Base-by-base conservation (phyloP, 352 stramenopile genomes). In the Pythium pectinolyticum region DNA sequence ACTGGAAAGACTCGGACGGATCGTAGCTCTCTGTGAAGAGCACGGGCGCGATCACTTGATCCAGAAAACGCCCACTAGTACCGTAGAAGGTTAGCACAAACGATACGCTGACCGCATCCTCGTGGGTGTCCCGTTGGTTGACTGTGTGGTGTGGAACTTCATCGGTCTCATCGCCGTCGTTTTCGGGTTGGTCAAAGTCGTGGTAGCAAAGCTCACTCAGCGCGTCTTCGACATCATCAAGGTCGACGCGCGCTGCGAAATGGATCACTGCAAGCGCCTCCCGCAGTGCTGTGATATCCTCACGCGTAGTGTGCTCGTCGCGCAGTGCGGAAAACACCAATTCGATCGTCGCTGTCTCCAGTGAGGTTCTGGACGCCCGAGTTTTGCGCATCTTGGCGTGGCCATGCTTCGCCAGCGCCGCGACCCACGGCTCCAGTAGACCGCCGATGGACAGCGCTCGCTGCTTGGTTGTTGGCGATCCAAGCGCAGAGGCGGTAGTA, bases 41-140 rank as follows among this genome's bases (percentile, higher is more conserved):
- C 37, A 25, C 22, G 3, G 59, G 49, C 24, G 59, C 59, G 24
- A 66, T 9, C 0, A 39, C 28, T n/a, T 66, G 49, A 9, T 49
- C 59, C 6, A 66, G 32, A 25, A 66, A 56, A 14, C 40, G 49
- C 27, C 59, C 59, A 1, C 28, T 32, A 1, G 59, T 61, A 17
- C 59, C 59, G 32, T 66, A 61, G 41, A 66, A 66, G 17, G 59
- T 66, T 15, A 66, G 50, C 25, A 56, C 59, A 41, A 66, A 61
- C 41, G 52, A 22, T 0, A 66, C 41, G 6, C 41, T 12, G 12
- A 27, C 40, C 15, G 19, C 24, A 22, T 22, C 9, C 19, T n/a
- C 27, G 7, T 28, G 9, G n/a, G 19, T 24, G 30, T 15, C 4
- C n/a, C 14, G 17, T n/a, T 22, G 5, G 9, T 24, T 9, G 15